Conservation (phyloP, 305 asterid genomes). For the Striga hermonthica region DNA sequence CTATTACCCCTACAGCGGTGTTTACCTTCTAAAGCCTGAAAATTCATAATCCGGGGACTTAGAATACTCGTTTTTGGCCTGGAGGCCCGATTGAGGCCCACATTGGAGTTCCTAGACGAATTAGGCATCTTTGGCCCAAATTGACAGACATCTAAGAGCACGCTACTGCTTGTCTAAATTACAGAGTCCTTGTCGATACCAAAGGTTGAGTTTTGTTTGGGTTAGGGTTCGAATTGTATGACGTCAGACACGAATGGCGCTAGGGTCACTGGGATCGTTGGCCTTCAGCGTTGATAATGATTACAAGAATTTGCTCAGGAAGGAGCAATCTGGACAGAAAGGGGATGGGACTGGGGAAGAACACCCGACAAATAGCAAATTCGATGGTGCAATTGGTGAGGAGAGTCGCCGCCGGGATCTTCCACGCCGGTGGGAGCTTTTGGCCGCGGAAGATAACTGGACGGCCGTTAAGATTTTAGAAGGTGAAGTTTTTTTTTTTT, state of each 20-base stretch:
- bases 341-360: too few species aligned
- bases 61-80: constrained; percentile 50
- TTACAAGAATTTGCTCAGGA: too few species aligned
- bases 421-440: too few species aligned
- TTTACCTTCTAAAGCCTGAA: constrained; percentile 63
- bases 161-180: constrained; percentile 67
- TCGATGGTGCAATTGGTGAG: too few species aligned
- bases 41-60: constrained; percentile 62
- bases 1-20: constrained; percentile 56
- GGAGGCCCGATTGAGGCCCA: constrained; percentile 55
- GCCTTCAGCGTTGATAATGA: constrained; percentile 80
- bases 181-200: constrained; percentile 64
- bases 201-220: constrained; percentile 55
- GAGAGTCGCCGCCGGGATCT: too few species aligned
- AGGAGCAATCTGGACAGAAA: too few species aligned
- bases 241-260: constrained; percentile 58
- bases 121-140: constrained; percentile 60
- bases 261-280: constrained; percentile 81
- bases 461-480: too few species aligned
- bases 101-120: constrained; percentile 48
- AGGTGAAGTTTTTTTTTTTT: too few species aligned
- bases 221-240: constrained; percentile 52
- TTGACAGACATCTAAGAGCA: constrained; percentile 53
- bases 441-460: too few species aligned
- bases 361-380: too few species aligned